Evolutionary conservation across 805 yeast species (phyloP).

Genomic region (Saccharomycopsis lassenensis): DNA sequence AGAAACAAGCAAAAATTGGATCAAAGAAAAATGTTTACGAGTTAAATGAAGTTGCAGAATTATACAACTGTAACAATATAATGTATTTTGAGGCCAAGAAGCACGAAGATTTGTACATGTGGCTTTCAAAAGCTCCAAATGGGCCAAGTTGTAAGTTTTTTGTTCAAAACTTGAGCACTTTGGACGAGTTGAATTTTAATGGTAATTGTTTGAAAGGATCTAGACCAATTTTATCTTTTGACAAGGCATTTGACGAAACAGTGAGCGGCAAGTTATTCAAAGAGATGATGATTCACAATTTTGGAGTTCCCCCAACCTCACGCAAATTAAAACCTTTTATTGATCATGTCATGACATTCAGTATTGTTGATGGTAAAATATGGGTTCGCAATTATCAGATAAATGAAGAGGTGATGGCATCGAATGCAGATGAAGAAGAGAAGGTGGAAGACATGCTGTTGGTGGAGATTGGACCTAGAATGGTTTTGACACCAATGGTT

Average conservation of each 20-base stretch:
- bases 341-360: slow-evolving; percentile 90
- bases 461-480: slow-evolving; percentile 94
- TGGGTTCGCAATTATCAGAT: slow-evolving; percentile 97
- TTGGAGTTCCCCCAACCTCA: slow-evolving; percentile 93
- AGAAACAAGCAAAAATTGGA: slow-evolving; percentile 94
- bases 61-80: slow-evolving; percentile 93
- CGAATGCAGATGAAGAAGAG: slow-evolving; percentile 29
- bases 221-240: slow-evolving; percentile 87
- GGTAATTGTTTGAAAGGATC: slow-evolving; percentile 95
- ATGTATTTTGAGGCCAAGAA: slow-evolving; percentile 92
- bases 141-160: slow-evolving; percentile 95
- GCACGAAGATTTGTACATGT: slow-evolving; percentile 87
- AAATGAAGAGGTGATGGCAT: slow-evolving; percentile 42
- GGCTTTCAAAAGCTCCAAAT: slow-evolving; percentile 94
- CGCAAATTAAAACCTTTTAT: slow-evolving; percentile 89
- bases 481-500: slow-evolving; percentile 84
- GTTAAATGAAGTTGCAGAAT: slow-evolving; percentile 90
- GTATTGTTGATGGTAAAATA: slow-evolving; percentile 83
- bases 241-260: slow-evolving; percentile 56
- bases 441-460: slow-evolving; percentile 51
- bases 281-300: slow-evolving; percentile 70
- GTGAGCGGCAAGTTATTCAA: slow-evolving; percentile 63
- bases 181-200: slow-evolving; percentile 91
- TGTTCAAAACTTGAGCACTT: slow-evolving; percentile 88
- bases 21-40: slow-evolving; percentile 81